phyloP scores from a whole-genome alignment of 2,329 filamentous ascomycete species.

The Exophiala lecanii-corni region DNA sequence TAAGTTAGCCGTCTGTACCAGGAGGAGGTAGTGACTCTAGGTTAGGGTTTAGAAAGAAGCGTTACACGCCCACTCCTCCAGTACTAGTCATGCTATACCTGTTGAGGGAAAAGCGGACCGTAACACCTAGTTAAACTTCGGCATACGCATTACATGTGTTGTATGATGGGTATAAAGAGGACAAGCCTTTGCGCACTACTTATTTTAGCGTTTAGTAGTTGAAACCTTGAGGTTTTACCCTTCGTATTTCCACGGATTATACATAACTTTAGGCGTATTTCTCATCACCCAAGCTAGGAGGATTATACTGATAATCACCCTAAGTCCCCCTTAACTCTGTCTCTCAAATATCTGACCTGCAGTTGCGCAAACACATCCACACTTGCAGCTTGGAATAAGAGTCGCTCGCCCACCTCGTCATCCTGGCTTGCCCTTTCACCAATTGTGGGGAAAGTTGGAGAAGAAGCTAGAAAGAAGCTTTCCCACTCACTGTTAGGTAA shows the following conservation, averaged over 20 bases:
- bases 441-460: background rate
- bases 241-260: background rate
- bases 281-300: background rate
- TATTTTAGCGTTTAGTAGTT: constrained; percentile 1
- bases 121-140: background rate
- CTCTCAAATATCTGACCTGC: background rate
- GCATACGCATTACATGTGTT: background rate
- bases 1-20: background rate
- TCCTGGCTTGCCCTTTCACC: background rate
- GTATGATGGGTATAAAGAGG: background rate
- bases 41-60: background rate
- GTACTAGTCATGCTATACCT: background rate
- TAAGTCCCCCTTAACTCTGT: background rate
- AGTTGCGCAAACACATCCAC: background rate
- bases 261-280: background rate
- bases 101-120: background rate
- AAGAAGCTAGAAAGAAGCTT: constrained; percentile 1
- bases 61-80: background rate
- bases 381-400: background rate
- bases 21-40: background rate
- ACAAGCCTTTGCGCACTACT: background rate
- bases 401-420: background rate
- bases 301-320: constrained; percentile 1
- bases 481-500: constrained; percentile 1
- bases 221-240: background rate